Evolutionary conservation across 108 stramenopile genomes (phyloP).

Genomic region (Nitzschia palea): DNA sequence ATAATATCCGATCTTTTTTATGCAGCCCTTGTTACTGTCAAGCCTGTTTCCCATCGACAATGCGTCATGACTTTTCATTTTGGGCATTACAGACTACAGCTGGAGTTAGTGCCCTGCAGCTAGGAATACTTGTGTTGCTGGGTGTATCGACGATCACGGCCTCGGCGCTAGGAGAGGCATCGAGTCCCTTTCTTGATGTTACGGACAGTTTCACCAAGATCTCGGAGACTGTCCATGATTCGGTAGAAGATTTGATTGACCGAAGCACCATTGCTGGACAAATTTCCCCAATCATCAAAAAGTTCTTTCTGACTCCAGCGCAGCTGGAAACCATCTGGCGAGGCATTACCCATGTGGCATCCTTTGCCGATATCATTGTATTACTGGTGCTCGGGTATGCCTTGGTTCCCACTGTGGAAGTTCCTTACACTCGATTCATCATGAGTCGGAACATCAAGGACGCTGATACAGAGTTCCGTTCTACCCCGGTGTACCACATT

Average conservation of each 20-base stretch:
- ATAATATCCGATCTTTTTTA: too few relatives aligned
- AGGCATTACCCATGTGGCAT: background rate
- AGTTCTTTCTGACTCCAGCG: background rate
- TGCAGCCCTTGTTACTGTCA: too few relatives aligned
- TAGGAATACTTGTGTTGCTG: too few relatives aligned
- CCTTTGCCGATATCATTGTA: constrained; percentile 7
- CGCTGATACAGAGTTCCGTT: background rate
- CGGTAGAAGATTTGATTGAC: background rate
- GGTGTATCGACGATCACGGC: too few relatives aligned
- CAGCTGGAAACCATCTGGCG: background rate
- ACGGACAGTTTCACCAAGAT: background rate
- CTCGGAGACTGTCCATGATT: background rate
- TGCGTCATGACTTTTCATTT: too few relatives aligned
- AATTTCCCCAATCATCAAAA: background rate
- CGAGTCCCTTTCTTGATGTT: background rate
- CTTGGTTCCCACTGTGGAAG: constrained; percentile 9
- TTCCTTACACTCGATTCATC: constrained; percentile 6
- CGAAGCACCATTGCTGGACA: background rate
- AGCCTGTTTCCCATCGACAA: too few relatives aligned
- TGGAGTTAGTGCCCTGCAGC: too few relatives aligned
- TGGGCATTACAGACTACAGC: too few relatives aligned
- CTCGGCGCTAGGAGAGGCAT: background rate
- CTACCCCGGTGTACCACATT: constrained; percentile 10
- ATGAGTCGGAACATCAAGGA: constrained; percentile 4
- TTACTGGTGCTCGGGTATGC: background rate